Evolutionary conservation across 208 protist genomes (phyloP).

Genomic region (Leptomonas seymouri): DNA sequence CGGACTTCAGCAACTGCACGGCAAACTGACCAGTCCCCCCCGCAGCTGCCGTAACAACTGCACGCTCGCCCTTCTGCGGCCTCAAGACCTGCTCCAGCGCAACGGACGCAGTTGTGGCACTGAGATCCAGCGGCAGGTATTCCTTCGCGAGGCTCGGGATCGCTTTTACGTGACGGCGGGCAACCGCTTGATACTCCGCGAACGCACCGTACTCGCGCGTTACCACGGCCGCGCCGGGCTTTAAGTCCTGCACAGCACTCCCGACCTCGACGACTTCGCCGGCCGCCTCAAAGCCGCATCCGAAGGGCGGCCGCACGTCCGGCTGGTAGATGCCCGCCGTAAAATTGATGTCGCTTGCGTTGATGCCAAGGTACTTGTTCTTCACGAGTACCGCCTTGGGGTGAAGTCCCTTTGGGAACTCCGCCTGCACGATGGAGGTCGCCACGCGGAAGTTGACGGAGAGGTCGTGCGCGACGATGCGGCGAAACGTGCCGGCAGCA

Average conservation of each 20-base stretch:
- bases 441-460: constrained; percentile 76
- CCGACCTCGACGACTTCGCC: constrained; percentile 76
- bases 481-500: constrained; percentile 37
- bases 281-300: constrained; percentile 86
- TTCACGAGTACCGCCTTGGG: constrained; percentile 75
- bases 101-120: constrained; percentile 88
- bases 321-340: constrained; percentile 82
- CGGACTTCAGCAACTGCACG: constrained; percentile 85
- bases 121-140: constrained; percentile 81
- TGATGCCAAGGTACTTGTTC: constrained; percentile 85
- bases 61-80: constrained; percentile 71
- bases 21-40: constrained; percentile 92
- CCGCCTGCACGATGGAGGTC: constrained; percentile 42
- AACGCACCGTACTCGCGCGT: constrained; percentile 84
- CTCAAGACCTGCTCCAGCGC: constrained; percentile 73
- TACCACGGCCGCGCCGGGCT: constrained; percentile 60
- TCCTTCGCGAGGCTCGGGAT: constrained; percentile 50
- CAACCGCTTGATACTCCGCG: constrained; percentile 73
- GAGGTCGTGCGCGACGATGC: constrained; percentile 66
- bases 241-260: constrained; percentile 43
- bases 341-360: constrained; percentile 92
- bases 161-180: constrained; percentile 49
- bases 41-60: constrained; percentile 87
- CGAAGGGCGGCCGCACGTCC: constrained; percentile 75
- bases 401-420: constrained; percentile 46